A percentile compares a stretch with the other conserved stretches of the same genome.
Evolutionary conservation across 1,139 yeast species (phyloP).

Genomic region (Magnusiomyces ingens): DNA sequence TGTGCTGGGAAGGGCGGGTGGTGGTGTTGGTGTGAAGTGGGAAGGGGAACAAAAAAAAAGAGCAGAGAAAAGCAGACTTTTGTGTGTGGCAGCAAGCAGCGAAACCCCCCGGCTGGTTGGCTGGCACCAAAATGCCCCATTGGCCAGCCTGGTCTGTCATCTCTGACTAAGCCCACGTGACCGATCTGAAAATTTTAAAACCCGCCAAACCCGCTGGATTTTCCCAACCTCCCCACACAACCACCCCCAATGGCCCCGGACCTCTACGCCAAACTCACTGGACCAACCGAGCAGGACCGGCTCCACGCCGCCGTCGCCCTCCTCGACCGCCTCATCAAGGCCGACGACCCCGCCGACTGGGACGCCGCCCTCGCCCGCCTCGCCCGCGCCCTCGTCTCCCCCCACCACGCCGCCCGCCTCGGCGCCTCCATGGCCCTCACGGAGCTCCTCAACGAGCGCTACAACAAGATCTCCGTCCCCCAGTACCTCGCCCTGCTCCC

Average conservation of each 20-base stretch:
- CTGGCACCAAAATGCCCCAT: not conserved
- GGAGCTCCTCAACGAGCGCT: slow-evolving; percentile 53
- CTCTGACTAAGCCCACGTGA: not conserved
- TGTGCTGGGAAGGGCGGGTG: not conserved
- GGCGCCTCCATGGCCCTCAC: slow-evolving; percentile 88
- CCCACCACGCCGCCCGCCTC: slow-evolving; percentile 75
- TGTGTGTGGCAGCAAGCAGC: too few relatives aligned
- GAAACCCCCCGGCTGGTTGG: not conserved
- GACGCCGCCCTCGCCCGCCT: slow-evolving; percentile 72
- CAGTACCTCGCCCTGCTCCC: slow-evolving; percentile 34
- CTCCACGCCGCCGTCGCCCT: slow-evolving; percentile 64
- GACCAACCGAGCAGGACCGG: slow-evolving; percentile 69
- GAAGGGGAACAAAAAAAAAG: not conserved
- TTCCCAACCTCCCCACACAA: not conserved
- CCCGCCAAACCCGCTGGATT: not conserved
- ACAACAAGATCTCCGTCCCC: slow-evolving; percentile 33
- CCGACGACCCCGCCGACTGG: slow-evolving; percentile 56
- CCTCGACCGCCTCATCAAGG: slow-evolving; percentile 47
- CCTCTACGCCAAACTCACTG: slow-evolving; percentile 69
- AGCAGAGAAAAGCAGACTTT: not conserved
- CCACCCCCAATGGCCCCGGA: slow-evolving; percentile 35
- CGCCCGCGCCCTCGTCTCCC: slow-evolving; percentile 72
- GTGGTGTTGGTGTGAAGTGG: not conserved
- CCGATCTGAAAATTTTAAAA: not conserved
- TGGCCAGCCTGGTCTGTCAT: not conserved